Evolutionary conservation across 768 basidiomycete genomes (phyloP), one percentile per base, ranked within the genome.

Genomic region (Panaeolus cyanescens): DNA sequence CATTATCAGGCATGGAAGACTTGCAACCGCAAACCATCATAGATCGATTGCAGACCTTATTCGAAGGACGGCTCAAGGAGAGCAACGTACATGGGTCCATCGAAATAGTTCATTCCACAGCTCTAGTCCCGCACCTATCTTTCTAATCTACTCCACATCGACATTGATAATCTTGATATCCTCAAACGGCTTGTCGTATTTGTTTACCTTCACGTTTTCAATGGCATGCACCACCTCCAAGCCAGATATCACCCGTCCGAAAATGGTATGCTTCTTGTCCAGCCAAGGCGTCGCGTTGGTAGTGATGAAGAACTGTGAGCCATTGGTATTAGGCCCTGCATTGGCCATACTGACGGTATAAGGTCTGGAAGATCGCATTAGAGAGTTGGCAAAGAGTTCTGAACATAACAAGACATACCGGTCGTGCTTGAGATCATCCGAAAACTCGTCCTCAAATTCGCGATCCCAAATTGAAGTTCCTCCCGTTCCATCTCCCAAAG

Each of bases 221-320:
- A 99, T 98, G 15, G 83, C 80, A 67, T 96, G 94, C 4, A 97
- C 84, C 28, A 96, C 90, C 73, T 97, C 96, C 55, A 96, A 78
- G 5, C 96, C 96, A 4, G 88, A 87, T 33, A 90, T 78, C 12
- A 93, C 93, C 22, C 95, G 86, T 1, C 96, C 96, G 67, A 99
- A 99, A 65, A 98, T 92, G 0, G 93, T 96, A 71, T 92, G 90
- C 67, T 93, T 94, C 74, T 86, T 90, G 75, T 97, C 94, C 63
- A 96, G 77, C 94, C 94, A 96, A 6, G 95, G 93, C 7, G 92
- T 93, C 6, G 95, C 90, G 2, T 89, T 95, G 4, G 95, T 97
- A 7, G 96, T 98, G 72, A 99, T 94, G 79, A 98, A 99, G 81
- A 98, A 99, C 71, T 99, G 96, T 1, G 93, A 95, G 0, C 95